Conservation (phyloP, 2,329 filamentous ascomycete genomes). For the Xylariales sp. region DNA sequence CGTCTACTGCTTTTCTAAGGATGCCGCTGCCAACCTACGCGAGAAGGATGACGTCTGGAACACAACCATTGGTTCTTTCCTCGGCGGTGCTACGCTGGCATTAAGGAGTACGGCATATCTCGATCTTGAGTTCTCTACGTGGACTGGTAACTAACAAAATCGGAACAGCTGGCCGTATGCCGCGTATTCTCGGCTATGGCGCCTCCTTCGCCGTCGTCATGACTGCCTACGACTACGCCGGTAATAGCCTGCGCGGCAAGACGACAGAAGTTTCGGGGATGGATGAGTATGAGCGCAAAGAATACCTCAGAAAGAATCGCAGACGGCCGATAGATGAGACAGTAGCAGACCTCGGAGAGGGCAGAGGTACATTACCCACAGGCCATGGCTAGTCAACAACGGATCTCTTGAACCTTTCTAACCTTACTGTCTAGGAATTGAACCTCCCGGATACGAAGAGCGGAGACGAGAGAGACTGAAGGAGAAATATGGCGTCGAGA, state of each 20-base stretch:
- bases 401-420: neutral
- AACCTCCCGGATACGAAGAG: constrained; percentile 85
- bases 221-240: constrained; percentile 71
- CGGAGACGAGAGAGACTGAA: constrained; percentile 83
- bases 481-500: constrained; percentile 88
- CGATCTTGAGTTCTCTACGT: neutral
- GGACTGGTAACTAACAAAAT: constrained; percentile 22
- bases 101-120: constrained; percentile 70
- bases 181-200: constrained; percentile 72
- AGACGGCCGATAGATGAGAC: constrained; percentile 83
- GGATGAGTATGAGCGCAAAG: constrained; percentile 80
- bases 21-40: constrained; percentile 84
- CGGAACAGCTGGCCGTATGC: constrained; percentile 67
- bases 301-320: constrained; percentile 77
- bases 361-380: constrained; percentile 70
- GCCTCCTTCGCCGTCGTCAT: constrained; percentile 65
- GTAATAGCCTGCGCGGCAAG: constrained; percentile 65
- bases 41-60: constrained; percentile 85
- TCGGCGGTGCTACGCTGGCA: constrained; percentile 78
- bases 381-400: neutral
- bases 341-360: constrained; percentile 83
- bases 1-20: constrained; percentile 81
- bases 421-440: constrained; percentile 70
- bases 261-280: constrained; percentile 64
- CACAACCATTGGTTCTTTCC: constrained; percentile 78